These are phyloP conservation scores for Mercurialis annua DNA, from an alignment of 345 rosid genomes.

Conservation along the genomic window DNA sequence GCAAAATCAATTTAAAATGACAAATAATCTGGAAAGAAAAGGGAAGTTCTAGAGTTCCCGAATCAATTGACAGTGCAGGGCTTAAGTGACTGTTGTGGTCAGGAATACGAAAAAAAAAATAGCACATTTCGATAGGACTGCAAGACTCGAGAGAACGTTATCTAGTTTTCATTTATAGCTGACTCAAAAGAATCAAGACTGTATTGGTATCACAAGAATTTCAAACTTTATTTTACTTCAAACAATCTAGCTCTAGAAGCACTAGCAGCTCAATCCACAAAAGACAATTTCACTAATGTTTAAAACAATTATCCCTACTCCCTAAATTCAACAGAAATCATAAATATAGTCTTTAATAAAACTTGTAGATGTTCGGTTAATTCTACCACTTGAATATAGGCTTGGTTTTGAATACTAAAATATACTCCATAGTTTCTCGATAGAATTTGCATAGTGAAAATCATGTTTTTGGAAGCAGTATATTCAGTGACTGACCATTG, in stretches of 20 bases:
- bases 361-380: neutral
- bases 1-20: neutral
- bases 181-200: neutral
- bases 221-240: neutral
- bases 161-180: neutral
- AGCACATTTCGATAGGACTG: neutral
- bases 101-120: neutral
- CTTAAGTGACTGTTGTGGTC: neutral
- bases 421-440: neutral
- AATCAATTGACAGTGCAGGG: conserved; percentile 9
- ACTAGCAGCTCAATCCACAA: neutral
- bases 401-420: neutral
- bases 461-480: neutral
- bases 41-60: conserved; percentile 19
- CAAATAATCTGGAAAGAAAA: conserved; percentile 20
- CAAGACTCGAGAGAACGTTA: neutral
- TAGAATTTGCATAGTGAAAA: neutral
- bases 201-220: neutral
- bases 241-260: neutral
- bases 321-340: neutral
- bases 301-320: neutral
- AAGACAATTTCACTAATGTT: neutral
- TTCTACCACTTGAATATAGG: neutral
- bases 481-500: conserved; percentile 40
- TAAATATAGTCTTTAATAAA: no score